Evolutionary conservation across 805 yeast genomes (phyloP).

Genomic region (Candida namnaoensis): DNA sequence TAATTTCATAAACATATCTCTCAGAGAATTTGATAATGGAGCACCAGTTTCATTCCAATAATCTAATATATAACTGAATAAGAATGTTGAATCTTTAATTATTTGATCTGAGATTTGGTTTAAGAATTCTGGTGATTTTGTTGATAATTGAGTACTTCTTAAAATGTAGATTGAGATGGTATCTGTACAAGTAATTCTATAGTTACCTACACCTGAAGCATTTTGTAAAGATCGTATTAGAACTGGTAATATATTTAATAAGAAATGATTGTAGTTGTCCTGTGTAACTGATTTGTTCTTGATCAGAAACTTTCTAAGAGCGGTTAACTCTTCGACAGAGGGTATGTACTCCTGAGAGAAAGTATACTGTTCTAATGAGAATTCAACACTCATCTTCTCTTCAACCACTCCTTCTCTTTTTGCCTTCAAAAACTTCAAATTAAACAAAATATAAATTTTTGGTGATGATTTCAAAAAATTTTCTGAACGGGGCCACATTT

Average conservation of each 20-base stretch:
- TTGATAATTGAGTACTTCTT: constrained; percentile 36
- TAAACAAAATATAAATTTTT: too few relatives aligned
- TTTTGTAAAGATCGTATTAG: constrained; percentile 22
- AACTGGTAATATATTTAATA: constrained; percentile 14
- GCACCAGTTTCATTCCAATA: constrained; percentile 67
- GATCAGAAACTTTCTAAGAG: constrained; percentile 9
- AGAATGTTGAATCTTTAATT: constrained; percentile 16
- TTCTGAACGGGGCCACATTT: too few relatives aligned
- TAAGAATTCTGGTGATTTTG: constrained; percentile 2
- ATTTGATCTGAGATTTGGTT: constrained; percentile 6
- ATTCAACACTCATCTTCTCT: too few relatives aligned
- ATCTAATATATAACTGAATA: constrained; percentile 51
- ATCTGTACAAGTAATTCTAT: constrained; percentile 43
- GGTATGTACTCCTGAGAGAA: too few relatives aligned
- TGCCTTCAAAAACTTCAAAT: too few relatives aligned
- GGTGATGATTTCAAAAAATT: too few relatives aligned
- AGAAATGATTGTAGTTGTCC: constrained; percentile 5
- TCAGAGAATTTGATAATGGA: constrained; percentile 61
- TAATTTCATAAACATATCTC: constrained; percentile 49
- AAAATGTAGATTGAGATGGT: constrained; percentile 57
- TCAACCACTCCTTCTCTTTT: too few relatives aligned
- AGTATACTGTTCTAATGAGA: too few relatives aligned
- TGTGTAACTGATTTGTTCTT: constrained; percentile 7
- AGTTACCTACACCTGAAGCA: constrained; percentile 25
- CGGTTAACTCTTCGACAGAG: constrained; percentile 1